Conservation (phyloP, 768 basidiomycete species). For the Naganishia onofrii region DNA sequence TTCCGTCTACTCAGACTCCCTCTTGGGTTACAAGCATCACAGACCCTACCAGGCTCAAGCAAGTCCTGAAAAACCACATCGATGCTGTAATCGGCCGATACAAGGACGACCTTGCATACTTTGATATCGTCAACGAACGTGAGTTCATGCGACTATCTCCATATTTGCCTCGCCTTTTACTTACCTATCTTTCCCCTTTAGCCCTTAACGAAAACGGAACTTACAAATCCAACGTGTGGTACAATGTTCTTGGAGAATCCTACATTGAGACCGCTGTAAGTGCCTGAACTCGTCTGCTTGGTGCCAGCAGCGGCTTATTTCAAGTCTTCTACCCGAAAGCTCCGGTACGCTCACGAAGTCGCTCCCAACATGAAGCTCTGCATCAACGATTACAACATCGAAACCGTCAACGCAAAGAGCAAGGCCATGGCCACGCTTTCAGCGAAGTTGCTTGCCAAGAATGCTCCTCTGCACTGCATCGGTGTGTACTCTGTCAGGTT, state of each 20-base stretch:
- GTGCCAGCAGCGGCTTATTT: neutral
- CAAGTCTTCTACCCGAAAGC: constrained; percentile 5
- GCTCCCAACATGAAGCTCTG: constrained; percentile 43
- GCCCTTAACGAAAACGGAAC: constrained; percentile 44
- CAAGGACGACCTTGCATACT: constrained; percentile 36
- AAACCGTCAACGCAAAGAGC: constrained; percentile 45
- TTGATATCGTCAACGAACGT: constrained; percentile 48
- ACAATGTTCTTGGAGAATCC: constrained; percentile 42
- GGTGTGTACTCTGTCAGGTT: constrained; percentile 39
- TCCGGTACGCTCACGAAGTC: constrained; percentile 40
- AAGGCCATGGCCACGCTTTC: constrained; percentile 34
- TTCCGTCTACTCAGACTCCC: constrained; percentile 31
- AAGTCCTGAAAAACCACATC: constrained; percentile 38
- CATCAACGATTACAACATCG: constrained; percentile 50
- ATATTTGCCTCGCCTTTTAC: neutral
- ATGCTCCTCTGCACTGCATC: constrained; percentile 41
- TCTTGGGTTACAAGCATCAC: constrained; percentile 44
- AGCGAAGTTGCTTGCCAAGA: constrained; percentile 34
- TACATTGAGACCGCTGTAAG: constrained; percentile 39
- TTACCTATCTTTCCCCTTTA: constrained; percentile 11
- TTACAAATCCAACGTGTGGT: constrained; percentile 38
- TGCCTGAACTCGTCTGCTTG: neutral
- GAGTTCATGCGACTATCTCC: constrained; percentile 29
- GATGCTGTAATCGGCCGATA: constrained; percentile 42
- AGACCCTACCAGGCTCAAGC: constrained; percentile 39